Conservation (phyloP, 345 rosid species). For the Adansonia digitata region DNA sequence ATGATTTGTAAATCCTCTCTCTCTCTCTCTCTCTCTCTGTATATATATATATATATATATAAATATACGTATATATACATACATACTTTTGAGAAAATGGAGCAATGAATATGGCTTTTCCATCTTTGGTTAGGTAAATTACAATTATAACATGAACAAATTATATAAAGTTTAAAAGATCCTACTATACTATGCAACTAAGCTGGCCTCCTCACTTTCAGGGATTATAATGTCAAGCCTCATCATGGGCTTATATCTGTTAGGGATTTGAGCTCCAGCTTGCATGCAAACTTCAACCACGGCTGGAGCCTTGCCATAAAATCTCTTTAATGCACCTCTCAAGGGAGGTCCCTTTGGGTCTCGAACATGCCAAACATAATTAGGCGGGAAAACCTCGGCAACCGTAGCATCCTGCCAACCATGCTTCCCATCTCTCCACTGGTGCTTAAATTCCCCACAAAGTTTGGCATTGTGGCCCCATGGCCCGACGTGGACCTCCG, state of each 20-base stretch:
- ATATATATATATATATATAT: no score
- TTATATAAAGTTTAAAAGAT: background rate
- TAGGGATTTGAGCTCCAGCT: constrained; percentile 62
- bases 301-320: constrained; percentile 86
- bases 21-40: no score
- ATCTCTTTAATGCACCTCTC: constrained; percentile 52
- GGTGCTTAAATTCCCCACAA: constrained; percentile 88
- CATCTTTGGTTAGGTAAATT: background rate
- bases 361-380: constrained; percentile 74
- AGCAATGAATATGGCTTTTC: background rate
- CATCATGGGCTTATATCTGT: constrained; percentile 76
- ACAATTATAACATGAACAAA: background rate
- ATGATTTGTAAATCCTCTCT: no score
- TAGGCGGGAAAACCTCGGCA: constrained; percentile 71
- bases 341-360: constrained; percentile 66
- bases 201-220: constrained; percentile 54
- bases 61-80: no score
- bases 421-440: constrained; percentile 97
- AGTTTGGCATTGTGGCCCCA: constrained; percentile 93
- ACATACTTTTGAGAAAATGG: no score
- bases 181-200: constrained; percentile 44
- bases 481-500: constrained; percentile 90
- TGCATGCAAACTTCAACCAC: constrained; percentile 79
- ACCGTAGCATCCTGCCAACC: constrained; percentile 90
- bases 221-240: constrained; percentile 90